phyloP scores from a whole-genome alignment of 176 grass and related monocot species.

The Oryza punctata region DNA sequence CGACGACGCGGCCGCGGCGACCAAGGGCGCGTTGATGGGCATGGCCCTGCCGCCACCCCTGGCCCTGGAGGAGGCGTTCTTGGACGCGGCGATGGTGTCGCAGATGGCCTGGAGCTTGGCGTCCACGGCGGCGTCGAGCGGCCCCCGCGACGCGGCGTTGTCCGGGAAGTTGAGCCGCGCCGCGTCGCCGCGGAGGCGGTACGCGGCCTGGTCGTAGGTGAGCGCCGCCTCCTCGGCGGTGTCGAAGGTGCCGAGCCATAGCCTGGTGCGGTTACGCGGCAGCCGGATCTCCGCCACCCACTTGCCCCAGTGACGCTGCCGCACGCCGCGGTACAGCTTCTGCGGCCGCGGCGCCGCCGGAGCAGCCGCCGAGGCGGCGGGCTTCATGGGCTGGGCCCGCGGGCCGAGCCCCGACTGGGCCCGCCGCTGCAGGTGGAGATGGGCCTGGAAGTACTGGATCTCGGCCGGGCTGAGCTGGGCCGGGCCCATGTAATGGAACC shows the following conservation, averaged over 20 bases:
- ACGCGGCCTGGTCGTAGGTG: constrained; percentile 53
- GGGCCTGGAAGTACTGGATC: constrained; percentile 46
- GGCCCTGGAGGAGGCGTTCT: not conserved
- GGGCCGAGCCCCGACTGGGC: constrained; percentile 30
- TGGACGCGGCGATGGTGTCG: constrained; percentile 45
- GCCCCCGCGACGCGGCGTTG: constrained; percentile 24
- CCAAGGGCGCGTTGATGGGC: constrained; percentile 12
- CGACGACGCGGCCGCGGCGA: not conserved
- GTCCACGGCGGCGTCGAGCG: constrained; percentile 45
- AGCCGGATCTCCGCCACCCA: constrained; percentile 89
- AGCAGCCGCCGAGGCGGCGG: not conserved
- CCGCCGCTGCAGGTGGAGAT: constrained; percentile 28
- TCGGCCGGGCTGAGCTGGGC: constrained; percentile 34
- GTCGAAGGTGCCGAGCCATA: constrained; percentile 94
- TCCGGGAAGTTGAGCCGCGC: constrained; percentile 64
- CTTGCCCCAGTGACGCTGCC: constrained; percentile 88
- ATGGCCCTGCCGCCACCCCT: not conserved
- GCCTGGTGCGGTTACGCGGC: constrained; percentile 63
- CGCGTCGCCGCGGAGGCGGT: constrained; percentile 52
- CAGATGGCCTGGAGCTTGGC: constrained; percentile 74
- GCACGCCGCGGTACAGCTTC: constrained; percentile 85
- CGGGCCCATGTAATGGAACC: not conserved
- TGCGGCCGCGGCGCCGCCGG: not conserved
- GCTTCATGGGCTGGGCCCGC: constrained; percentile 43
- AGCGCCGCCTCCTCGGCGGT: constrained; percentile 67